Evolutionary conservation across 2,329 filamentous ascomycete genomes (phyloP), one percentile per base, ranked within the genome.

Genomic region (Dactylellina haptotyla): DNA sequence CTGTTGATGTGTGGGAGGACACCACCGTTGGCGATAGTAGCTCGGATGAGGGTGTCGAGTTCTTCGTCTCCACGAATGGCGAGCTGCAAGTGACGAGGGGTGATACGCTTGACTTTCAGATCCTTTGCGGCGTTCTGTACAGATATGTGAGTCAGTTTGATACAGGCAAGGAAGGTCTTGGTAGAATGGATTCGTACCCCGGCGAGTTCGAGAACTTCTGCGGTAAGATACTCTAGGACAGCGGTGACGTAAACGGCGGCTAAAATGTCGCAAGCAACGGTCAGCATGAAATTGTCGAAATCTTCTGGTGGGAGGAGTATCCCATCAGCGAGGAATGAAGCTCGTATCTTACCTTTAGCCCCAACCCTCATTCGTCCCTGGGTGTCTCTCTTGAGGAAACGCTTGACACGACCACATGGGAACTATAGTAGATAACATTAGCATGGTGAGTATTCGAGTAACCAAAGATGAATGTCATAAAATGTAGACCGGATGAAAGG

Each of bases 61-160:
- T 99, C 95, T 84, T 99, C 95, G 82, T 99, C 95, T 80, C 95
- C 95, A 80, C 95, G 93, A 81, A 99, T 99, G 79, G 95, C 95
- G 76, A 99, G 91, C 83, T 99, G 95, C 77, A 99, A 85, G 83
- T 99, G 95, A 82, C 95, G 93, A 65, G 95, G 95, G 10, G 94
- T 98, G 83, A 99, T 99, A 83, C 95, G 95, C 89, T 98, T 99
- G 84, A 98, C 95, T 84, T 98, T 99, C 81, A 98, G 90, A 83
- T 99, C 95, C 87, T 98, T 98, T 83, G 95, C 95, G 61, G 95
- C 95, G 82, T 99, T 99, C 87, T 90, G 79, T 14, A 45, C 23
- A 10, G 41, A 64, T 14, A 46, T 46, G 9, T 20, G 1, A 23
- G 18, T 46, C 4, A 20, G 6, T 12, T 18, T 30, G 50, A 51